These are phyloP conservation scores for Dendryphion nanum DNA, from an alignment of 2,329 filamentous ascomycete species.

Conservation along the genomic window DNA sequence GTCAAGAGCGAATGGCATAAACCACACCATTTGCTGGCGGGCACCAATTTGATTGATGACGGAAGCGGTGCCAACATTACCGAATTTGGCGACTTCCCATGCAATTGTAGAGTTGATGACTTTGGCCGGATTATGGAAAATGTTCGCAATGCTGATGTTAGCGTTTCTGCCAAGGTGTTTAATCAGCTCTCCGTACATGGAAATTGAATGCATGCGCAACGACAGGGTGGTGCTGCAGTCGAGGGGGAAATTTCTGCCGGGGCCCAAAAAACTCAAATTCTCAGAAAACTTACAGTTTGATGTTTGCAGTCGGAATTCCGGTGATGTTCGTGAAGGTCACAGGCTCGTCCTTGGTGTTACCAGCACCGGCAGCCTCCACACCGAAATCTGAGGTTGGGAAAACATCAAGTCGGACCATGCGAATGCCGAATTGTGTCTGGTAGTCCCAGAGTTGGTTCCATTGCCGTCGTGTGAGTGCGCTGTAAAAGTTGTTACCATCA, in stretches of 20 bases:
- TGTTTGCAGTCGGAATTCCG: constrained; percentile 54
- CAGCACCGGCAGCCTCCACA: constrained; percentile 29
- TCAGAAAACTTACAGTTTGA: constrained; percentile 43
- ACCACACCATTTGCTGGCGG: constrained; percentile 63
- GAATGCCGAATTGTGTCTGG: constrained; percentile 57
- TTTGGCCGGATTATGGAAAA: constrained; percentile 60
- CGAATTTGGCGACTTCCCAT: constrained; percentile 56
- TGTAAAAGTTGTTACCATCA: constrained; percentile 47
- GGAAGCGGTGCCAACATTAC: constrained; percentile 52
- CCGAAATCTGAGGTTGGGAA: constrained; percentile 55
- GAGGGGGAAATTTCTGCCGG: constrained; percentile 5
- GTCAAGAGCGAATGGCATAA: constrained; percentile 53
- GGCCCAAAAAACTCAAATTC: constrained; percentile 1
- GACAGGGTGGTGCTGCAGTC: constrained; percentile 3
- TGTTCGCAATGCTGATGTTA: constrained; percentile 32
- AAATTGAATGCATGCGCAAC: constrained; percentile 9
- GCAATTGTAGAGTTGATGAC: constrained; percentile 55
- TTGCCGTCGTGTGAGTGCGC: constrained; percentile 56
- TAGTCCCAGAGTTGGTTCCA: constrained; percentile 58
- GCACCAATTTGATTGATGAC: constrained; percentile 60
- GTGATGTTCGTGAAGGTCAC: constrained; percentile 55
- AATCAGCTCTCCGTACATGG: constrained; percentile 9
- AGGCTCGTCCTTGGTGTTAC: constrained; percentile 32
- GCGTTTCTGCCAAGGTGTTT: constrained; percentile 19
- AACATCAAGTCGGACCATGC: constrained; percentile 61